These are phyloP conservation scores for Blastosporella zonata DNA, from an alignment of 1,284 basidiomycete species.

Conservation along the genomic window DNA sequence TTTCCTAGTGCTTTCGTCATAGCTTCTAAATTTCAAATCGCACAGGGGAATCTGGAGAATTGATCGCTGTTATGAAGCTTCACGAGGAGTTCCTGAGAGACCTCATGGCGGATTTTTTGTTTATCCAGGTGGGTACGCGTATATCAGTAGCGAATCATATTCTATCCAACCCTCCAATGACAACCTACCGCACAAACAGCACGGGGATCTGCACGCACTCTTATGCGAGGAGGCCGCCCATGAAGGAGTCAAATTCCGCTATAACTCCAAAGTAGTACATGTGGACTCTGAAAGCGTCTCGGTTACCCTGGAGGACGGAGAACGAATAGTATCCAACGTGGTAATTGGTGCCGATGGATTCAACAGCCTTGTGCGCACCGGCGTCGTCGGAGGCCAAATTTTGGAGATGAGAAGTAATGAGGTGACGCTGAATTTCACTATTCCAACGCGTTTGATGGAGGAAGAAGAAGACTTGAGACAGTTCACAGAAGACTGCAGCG, in stretches of 20 bases:
- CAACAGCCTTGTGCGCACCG: slow-evolving; percentile 48
- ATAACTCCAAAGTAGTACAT: slow-evolving; percentile 40
- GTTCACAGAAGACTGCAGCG: slow-evolving; percentile 29
- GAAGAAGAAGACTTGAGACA: slow-evolving; percentile 35
- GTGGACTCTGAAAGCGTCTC: slow-evolving; percentile 39
- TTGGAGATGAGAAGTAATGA: slow-evolving; percentile 35
- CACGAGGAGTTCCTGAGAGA: slow-evolving; percentile 35
- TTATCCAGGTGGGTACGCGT: slow-evolving; percentile 33
- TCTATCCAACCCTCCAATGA: not conserved
- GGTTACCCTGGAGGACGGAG: slow-evolving; percentile 39
- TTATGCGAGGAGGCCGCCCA: slow-evolving; percentile 47
- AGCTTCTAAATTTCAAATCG: not conserved
- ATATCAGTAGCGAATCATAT: not conserved
- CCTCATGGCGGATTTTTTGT: slow-evolving; percentile 35
- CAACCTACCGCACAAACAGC: slow-evolving; percentile 35
- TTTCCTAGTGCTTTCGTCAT: not conserved
- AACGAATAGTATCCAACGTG: slow-evolving; percentile 41
- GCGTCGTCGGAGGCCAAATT: slow-evolving; percentile 35
- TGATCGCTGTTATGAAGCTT: slow-evolving; percentile 33
- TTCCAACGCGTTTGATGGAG: slow-evolving; percentile 32
- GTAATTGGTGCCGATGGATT: slow-evolving; percentile 56
- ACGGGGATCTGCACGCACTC: slow-evolving; percentile 54
- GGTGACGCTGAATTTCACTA: slow-evolving; percentile 39
- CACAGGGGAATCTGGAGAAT: slow-evolving; percentile 32
- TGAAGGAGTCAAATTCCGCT: slow-evolving; percentile 46